A percentile compares a stretch with the other conserved stretches of the same genome.
Evolutionary conservation across 23 red algal species (phyloP).

Genomic region (Gracilariopsis chorda): DNA sequence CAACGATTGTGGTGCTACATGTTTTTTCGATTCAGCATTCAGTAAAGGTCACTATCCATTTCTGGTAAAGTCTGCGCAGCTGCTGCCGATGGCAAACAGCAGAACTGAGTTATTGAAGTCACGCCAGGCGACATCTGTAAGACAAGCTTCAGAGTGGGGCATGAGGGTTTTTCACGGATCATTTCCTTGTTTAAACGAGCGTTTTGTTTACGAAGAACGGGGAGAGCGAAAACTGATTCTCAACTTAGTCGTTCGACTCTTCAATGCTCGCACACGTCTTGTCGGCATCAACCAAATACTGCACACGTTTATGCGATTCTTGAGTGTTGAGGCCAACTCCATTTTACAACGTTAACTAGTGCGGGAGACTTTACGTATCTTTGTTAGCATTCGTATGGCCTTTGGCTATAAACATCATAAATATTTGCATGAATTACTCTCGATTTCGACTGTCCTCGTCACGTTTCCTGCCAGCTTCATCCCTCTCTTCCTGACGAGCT

Average conservation of each 20-base stretch:
- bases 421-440: not conserved
- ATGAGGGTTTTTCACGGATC: not conserved
- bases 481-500: not conserved
- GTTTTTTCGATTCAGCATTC: not conserved
- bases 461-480: not conserved
- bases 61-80: not conserved
- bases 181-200: not conserved
- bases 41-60: not conserved
- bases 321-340: not conserved
- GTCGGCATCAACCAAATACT: conserved; percentile 7
- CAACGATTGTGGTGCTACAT: not conserved
- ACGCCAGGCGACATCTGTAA: not conserved
- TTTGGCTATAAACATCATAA: not conserved
- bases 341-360: not conserved
- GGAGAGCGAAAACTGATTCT: not conserved
- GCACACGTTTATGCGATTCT: not conserved
- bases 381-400: not conserved
- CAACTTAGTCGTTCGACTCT: not conserved
- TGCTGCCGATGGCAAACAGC: not conserved
- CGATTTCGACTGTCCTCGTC: not conserved
- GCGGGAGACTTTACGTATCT: not conserved
- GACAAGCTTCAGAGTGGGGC: conserved; percentile 6
- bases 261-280: not conserved
- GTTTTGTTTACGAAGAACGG: not conserved
- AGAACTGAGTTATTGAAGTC: not conserved